Evolutionary conservation across 2,329 filamentous ascomycete genomes (phyloP).

Genomic region (Neofusicoccum parvum): DNA sequence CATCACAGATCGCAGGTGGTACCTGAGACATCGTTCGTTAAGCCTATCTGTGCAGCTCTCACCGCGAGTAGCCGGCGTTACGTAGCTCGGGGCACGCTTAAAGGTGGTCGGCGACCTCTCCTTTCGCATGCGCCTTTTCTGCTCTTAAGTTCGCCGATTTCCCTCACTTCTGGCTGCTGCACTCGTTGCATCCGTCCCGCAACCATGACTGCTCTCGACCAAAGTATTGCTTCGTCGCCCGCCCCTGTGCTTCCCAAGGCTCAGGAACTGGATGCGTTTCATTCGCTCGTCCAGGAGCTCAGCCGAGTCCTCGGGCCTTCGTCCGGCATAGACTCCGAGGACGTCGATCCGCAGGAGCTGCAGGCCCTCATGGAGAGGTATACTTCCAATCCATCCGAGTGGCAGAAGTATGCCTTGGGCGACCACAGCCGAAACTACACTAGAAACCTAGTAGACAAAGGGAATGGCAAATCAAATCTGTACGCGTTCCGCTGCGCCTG

Average conservation of each 20-base stretch:
- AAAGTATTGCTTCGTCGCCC: constrained; percentile 2
- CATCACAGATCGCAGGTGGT: constrained; percentile 15
- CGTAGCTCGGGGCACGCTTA: constrained; percentile 7
- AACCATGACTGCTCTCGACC: constrained; percentile 18
- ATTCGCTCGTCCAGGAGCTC: constrained; percentile 71
- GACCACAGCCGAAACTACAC: constrained; percentile 75
- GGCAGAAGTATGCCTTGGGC: constrained; percentile 74
- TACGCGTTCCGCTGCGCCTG: constrained; percentile 30
- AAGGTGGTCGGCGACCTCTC: constrained; percentile 16
- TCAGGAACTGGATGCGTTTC: constrained; percentile 52
- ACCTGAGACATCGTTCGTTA: constrained; percentile 13
- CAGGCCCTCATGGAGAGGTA: constrained; percentile 75
- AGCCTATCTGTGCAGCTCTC: constrained; percentile 4
- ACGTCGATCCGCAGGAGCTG: constrained; percentile 75
- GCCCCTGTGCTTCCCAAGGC: background rate
- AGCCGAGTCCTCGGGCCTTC: constrained; percentile 75
- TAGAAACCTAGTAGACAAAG: constrained; percentile 84
- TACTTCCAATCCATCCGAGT: constrained; percentile 67
- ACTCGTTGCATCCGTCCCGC: background rate
- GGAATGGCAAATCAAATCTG: constrained; percentile 79
- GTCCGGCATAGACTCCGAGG: constrained; percentile 78
- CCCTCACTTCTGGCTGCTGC: background rate
- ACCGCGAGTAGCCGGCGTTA: constrained; percentile 19
- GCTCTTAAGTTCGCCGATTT: background rate
- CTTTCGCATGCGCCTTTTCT: background rate